These are phyloP conservation scores for Ophiocordyceps camponoti-floridani DNA, from an alignment of 2,329 filamentous ascomycete genomes.

Conservation along the genomic window DNA sequence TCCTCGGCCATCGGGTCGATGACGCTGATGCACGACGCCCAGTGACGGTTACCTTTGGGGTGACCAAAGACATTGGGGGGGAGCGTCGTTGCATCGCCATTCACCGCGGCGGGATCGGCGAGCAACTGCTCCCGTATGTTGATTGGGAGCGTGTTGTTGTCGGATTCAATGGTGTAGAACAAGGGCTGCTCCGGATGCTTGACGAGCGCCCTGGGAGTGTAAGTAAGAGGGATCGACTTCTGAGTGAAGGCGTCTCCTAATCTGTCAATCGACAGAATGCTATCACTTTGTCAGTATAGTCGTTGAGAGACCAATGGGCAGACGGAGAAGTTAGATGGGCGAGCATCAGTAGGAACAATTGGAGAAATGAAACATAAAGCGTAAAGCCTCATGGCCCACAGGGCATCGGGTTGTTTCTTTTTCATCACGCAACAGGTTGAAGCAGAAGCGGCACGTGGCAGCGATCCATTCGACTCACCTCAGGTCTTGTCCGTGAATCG, in stretches of 20 bases:
- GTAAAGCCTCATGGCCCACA: constrained; percentile 34
- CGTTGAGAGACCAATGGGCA: not conserved
- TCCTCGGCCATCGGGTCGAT: constrained; percentile 70
- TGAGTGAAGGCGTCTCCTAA: constrained; percentile 73
- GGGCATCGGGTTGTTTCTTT: constrained; percentile 36
- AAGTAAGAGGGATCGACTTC: constrained; percentile 68
- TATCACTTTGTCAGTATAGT: not conserved
- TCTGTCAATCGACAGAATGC: constrained; percentile 84
- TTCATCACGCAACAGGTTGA: constrained; percentile 40
- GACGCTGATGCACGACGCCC: constrained; percentile 90
- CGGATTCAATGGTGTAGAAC: constrained; percentile 88
- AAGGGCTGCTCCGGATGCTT: constrained; percentile 75
- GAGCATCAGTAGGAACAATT: constrained; percentile 96
- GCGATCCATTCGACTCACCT: constrained; percentile 37
- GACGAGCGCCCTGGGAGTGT: constrained; percentile 77
- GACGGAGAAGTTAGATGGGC: constrained; percentile 4
- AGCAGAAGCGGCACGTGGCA: constrained; percentile 12
- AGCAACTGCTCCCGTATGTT: constrained; percentile 61
- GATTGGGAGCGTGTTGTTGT: constrained; percentile 77
- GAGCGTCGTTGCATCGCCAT: constrained; percentile 53
- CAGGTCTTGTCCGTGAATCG: constrained; percentile 74
- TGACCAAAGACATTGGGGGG: constrained; percentile 79
- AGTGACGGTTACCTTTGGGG: constrained; percentile 64
- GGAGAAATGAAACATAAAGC: constrained; percentile 36
- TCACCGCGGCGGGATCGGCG: constrained; percentile 50